These are phyloP conservation scores for Penicillium sp. DNA, from an alignment of 2,329 filamentous ascomycete species.

Conservation along the genomic window DNA sequence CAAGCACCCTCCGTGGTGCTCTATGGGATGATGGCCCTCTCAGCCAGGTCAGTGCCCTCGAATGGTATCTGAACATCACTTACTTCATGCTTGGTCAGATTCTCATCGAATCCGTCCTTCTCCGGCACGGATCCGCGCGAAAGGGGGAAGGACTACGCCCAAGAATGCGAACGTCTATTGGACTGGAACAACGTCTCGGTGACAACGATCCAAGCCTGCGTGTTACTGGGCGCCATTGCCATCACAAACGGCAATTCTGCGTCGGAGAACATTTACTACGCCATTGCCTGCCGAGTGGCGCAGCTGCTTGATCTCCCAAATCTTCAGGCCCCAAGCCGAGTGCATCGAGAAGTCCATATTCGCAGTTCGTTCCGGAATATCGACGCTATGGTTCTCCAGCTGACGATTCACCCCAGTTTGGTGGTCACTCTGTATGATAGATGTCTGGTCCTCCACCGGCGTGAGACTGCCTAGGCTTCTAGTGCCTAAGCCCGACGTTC, in stretches of 20 bases:
- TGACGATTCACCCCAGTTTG: slow-evolving; percentile 26
- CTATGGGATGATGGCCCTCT: slow-evolving; percentile 20
- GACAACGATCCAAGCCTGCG: slow-evolving; percentile 40
- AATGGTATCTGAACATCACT: slow-evolving; percentile 7
- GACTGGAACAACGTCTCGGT: slow-evolving; percentile 40
- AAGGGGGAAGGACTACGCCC: slow-evolving; percentile 16
- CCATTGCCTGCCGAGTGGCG: slow-evolving; percentile 38
- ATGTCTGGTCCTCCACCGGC: slow-evolving; percentile 42
- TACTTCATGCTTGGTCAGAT: slow-evolving; percentile 4
- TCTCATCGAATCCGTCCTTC: slow-evolving; percentile 11
- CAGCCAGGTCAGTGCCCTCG: slow-evolving; percentile 13
- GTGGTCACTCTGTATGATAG: slow-evolving; percentile 45
- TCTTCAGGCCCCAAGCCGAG: slow-evolving; percentile 21
- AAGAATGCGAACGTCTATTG: slow-evolving; percentile 21
- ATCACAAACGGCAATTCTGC: slow-evolving; percentile 35
- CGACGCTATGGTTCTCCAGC: not conserved
- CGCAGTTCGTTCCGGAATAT: slow-evolving; percentile 5
- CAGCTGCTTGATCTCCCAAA: slow-evolving; percentile 39
- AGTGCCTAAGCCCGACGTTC: slow-evolving; percentile 23
- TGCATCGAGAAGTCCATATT: slow-evolving; percentile 40
- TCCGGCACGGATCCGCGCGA: slow-evolving; percentile 12
- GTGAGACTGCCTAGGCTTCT: slow-evolving; percentile 37
- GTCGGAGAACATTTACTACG: slow-evolving; percentile 41
- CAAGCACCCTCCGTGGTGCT: slow-evolving; percentile 11
- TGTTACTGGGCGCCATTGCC: slow-evolving; percentile 40